Evolutionary conservation across 306 rosid genomes (phyloP), one percentile per base, ranked within the genome.

Genomic region (Macrotyloma uniflorum): DNA sequence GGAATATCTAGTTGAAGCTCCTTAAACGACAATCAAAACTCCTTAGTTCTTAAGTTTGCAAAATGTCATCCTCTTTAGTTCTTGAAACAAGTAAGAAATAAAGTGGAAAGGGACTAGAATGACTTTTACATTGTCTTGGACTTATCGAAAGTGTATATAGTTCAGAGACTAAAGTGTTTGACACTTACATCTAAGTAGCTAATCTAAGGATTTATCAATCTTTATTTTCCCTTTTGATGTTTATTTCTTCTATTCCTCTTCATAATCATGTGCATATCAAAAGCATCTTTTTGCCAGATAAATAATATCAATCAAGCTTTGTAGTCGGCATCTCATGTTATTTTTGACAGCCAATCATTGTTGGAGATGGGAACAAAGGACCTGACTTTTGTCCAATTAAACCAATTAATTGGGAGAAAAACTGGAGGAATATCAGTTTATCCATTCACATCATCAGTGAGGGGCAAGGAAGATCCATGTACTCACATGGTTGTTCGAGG

Each of bases 351-450:
- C 74, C 99, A 93, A 86, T 95, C 99, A 72, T 84, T 95, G 96
- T 88, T 93, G 79, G 97, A 93, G 90, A 95, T 95, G 99, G 99
- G 99, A 67, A 95, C 99, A 71, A 93, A 95, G 87, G 99, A 95
- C 79, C 82, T 91, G 86, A 88, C 83, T 61, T 95, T 95, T 87
- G 99, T 95, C 88, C 97, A 95, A 80, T 92, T 95, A 72, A 91
- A 88, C 86, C 98, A 95, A 86, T 88, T 95, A 86, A 93, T 91
- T 55, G 97, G 99, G 81, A 93, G 99, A 79, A 95, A 95, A 86
- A 95, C 99, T 1, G 99, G 99, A 76, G 99, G 99, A 55, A 93
- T 95, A 81, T 95, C 99, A 24, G 99, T 95, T 87, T 95, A 88
- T 85, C 99, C 99, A 58, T 72, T 91, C 75, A 93, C 97, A 20